Base-by-base conservation (phyloP, 2,329 filamentous ascomycete species). In the Colletotrichum navitas region DNA sequence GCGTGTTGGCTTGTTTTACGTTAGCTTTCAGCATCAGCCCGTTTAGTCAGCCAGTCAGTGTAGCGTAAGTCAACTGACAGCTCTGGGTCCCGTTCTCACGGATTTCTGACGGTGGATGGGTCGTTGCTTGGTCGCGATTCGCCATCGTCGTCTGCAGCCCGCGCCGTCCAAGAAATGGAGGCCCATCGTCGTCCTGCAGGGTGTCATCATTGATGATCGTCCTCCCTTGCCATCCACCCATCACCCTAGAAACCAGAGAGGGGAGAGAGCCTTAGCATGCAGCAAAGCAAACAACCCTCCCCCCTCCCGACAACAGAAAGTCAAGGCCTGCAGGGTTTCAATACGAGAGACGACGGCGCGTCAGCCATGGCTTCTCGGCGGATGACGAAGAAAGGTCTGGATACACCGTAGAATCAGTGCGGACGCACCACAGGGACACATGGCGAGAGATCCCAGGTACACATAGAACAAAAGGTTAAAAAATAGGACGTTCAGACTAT, bases 211-310 rank as follows among this genome's bases (percentile, higher is more conserved):
- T 59, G 65, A 45, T 43, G 65, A 68, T 68, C 68, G 58, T 18
- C 68, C 34, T 47, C 39, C 65, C 65, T 54, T 56, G 68, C 59
- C 45, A 32, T 62, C 59, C 59, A 66, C 68, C 52, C 68, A 68
- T 71, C 68, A 71, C 68, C 68, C 65, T 65, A 71, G 68, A 71
- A 71, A 71, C 68, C 65, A 59, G 16, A 55, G 21, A 32, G 59
- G 63, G 63, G 55, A 43, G 32, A 34, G 32, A 63, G 26, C 52
- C 47, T 49, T 58, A 59, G 59, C 58, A 59, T 58, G 64, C 68
- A 47, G 68, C 63, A 68, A 67, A 66, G 63, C 56, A 68, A 49
- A 56, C 56, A 58, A 58, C 32, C 39, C 55, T 32, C 52, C 39
- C 59, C 32, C 39, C 55, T 32, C 52, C 39, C 59, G 45, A 60